Conservation (phyloP, 257 asterid genomes). For the Leptodermis oblonga region DNA sequence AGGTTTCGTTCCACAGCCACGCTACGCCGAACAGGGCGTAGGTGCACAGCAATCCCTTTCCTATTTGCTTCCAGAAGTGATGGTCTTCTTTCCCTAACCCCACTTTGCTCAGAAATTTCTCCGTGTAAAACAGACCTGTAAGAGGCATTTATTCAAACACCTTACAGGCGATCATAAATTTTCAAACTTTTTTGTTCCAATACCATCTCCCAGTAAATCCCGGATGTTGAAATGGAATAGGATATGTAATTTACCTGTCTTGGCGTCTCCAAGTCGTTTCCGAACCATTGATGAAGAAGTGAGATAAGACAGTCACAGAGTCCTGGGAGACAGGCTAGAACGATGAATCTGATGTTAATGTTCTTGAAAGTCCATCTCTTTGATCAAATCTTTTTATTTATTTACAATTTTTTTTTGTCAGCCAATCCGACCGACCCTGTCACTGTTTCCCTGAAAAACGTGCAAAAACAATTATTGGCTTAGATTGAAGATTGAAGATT, state of each 20-base stretch:
- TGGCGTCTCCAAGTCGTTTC: conserved; percentile 34
- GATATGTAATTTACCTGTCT: conserved; percentile 24
- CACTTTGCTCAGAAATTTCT: conserved; percentile 53
- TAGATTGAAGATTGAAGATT: no score
- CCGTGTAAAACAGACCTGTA: conserved; percentile 38
- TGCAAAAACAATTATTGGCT: no score
- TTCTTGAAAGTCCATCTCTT: no score
- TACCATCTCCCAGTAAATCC: neutral
- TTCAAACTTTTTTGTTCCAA: no score
- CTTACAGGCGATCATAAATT: neutral
- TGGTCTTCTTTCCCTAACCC: conserved; percentile 88
- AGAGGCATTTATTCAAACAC: conserved; percentile 31
- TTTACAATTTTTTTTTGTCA: no score
- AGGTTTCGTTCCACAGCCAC: conserved; percentile 80
- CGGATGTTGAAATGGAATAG: neutral
- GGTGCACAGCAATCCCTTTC: conserved; percentile 69
- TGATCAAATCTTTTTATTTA: no score
- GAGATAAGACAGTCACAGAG: no score
- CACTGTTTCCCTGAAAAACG: no score
- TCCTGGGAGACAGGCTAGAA: no score
- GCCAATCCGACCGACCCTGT: no score
- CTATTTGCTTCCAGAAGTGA: conserved; percentile 87
- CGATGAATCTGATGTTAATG: no score
- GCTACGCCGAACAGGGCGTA: conserved; percentile 65
- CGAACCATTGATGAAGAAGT: conserved; percentile 33